Conservation (phyloP, 192 early-diverging fungal genomes). For the Entophlyctis luteolus region DNA sequence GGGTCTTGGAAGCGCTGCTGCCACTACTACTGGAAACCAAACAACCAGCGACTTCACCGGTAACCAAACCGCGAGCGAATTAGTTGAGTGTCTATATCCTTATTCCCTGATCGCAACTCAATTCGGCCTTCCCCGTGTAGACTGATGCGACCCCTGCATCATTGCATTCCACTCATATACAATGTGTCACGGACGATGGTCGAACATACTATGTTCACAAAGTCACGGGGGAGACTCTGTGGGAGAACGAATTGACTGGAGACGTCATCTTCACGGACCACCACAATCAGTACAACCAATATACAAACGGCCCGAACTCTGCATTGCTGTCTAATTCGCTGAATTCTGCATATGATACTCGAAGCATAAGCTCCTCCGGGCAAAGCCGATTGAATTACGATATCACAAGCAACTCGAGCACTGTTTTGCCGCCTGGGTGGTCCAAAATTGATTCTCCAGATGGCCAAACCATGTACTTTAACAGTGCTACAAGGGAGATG, state of each 20-base stretch:
- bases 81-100: too few species aligned
- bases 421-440: slow-evolving; percentile 41
- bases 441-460: slow-evolving; percentile 49
- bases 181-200: slow-evolving; percentile 35
- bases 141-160: too few species aligned
- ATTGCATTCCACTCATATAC: too few species aligned
- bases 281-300: not conserved
- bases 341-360: not conserved
- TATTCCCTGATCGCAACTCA: not conserved
- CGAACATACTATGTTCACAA: slow-evolving; percentile 34
- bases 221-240: slow-evolving; percentile 32
- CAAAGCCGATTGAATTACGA: not conserved
- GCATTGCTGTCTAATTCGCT: not conserved
- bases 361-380: not conserved
- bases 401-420: not conserved
- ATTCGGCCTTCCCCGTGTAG: too few species aligned
- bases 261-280: not conserved
- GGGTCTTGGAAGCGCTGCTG: not conserved
- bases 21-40: not conserved
- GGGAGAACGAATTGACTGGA: too few species aligned
- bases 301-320: not conserved
- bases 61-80: too few species aligned
- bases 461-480: slow-evolving; percentile 50
- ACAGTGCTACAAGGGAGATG: slow-evolving; percentile 44
- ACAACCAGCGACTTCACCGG: too few species aligned